Percentiles rank a stretch among this genome's conserved stretches.
Evolutionary conservation across 352 stramenopile genomes (phyloP).

Genomic region (Globisporangium abappressorium): DNA sequence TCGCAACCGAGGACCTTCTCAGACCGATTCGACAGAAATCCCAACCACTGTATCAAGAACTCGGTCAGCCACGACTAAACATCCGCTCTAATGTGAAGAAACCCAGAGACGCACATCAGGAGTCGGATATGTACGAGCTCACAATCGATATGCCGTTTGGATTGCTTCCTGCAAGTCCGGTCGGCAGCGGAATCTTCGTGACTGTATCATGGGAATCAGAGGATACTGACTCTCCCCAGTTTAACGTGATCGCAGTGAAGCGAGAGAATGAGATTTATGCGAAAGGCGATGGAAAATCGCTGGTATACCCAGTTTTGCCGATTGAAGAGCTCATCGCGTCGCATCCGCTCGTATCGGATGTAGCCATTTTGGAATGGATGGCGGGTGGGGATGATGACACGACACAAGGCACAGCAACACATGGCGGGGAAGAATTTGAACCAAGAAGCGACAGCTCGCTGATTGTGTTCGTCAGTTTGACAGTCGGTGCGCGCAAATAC

Average conservation of each 20-base stretch:
- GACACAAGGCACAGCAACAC: background rate
- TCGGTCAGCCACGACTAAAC: constrained; percentile 4
- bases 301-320: constrained; percentile 11
- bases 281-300: background rate
- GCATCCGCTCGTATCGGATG: constrained; percentile 27
- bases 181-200: constrained; percentile 12
- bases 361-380: constrained; percentile 7
- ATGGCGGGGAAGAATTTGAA: background rate
- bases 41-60: constrained; percentile 7
- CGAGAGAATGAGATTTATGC: background rate
- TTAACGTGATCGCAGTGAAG: constrained; percentile 9
- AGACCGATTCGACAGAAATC: constrained; percentile 12
- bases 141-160: constrained; percentile 4
- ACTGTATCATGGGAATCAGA: constrained; percentile 16
- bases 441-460: background rate
- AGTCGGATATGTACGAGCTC: constrained; percentile 14
- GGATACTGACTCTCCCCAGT: background rate
- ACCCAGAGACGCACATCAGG: background rate
- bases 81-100: constrained; percentile 8
- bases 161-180: background rate
- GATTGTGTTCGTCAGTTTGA: constrained; percentile 8
- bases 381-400: background rate
- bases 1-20: constrained; percentile 14
- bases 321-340: constrained; percentile 28
- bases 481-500: constrained; percentile 15